Conservation (phyloP, 345 rosid species). For the Alliaria petiolata region DNA sequence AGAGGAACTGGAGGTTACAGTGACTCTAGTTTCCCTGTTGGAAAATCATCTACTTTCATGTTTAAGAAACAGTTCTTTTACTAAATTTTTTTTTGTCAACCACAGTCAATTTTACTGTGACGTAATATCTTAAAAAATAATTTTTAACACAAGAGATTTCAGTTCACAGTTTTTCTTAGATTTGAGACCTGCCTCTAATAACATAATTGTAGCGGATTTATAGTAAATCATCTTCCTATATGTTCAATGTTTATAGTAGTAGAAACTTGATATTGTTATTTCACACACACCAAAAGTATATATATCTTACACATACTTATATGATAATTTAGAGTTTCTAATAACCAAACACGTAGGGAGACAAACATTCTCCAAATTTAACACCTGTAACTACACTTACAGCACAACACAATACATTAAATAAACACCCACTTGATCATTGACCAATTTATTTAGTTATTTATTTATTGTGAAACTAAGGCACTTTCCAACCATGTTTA, state of each 20-base stretch:
- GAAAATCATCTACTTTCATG: conserved; percentile 38
- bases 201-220: not conserved
- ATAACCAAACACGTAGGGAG: too few species aligned
- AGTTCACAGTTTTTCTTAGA: not conserved
- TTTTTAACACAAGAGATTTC: not conserved
- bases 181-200: not conserved
- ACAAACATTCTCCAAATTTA: too few species aligned
- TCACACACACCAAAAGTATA: too few species aligned
- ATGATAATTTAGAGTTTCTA: too few species aligned
- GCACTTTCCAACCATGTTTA: not conserved
- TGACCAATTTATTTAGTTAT: too few species aligned
- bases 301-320: too few species aligned
- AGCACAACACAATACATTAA: too few species aligned
- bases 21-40: conserved; percentile 35
- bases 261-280: too few species aligned
- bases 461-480: too few species aligned
- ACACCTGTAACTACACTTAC: too few species aligned
- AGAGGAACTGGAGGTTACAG: conserved; percentile 36
- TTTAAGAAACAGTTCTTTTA: conserved; percentile 29
- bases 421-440: too few species aligned
- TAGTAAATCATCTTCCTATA: not conserved
- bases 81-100: not conserved
- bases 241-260: not conserved
- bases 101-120: not conserved
- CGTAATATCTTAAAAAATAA: not conserved